Evolutionary conservation across 352 stramenopile genomes (phyloP), one percentile per base, ranked within the genome.

Genomic region (Pythium myriotylum): DNA sequence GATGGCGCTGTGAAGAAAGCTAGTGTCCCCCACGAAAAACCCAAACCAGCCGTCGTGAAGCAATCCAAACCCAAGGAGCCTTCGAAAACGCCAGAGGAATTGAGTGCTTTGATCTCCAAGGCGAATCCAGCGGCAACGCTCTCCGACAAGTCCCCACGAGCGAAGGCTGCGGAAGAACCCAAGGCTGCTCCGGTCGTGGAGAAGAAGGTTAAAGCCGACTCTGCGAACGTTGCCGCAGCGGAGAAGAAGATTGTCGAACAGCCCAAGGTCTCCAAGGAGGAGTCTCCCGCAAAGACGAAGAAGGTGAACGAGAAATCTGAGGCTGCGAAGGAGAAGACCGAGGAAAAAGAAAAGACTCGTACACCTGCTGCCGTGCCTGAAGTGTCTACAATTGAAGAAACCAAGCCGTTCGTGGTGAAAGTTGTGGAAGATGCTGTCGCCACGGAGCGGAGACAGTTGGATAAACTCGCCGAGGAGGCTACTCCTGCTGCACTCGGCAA

Each of bases 381-480:
- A 4, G 50, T 32, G 22, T 29, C 73, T 54, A 65, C 70, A 22
- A 39, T 72, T 8, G 59, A 70, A n/a, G 72, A 82, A 72, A 54
- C 66, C 22, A 55, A 56, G 22, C 54, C 59, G 19, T 68, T 60
- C 52, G 59, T 89, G 9, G 72, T 84, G 52, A 85, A 89, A 67
- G 86, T 84, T 59, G 72, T 91, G 48, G 77, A 91, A 35, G 79
- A 75, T 0, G 81, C 73, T 9, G 76, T 81, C 13, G 62, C 69
- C 14, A 90, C 89, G 65, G 84, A 73, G 32, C 79, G 77, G 24
- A 68, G 78, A 14, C 79, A 88, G 58, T 79, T 92, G 51, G 56
- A 77, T 54, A 84, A 86, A 67, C 62, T 90, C 27, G 68, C 76
- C 1, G 42, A 59, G 4, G 70, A 89, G 26, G 77, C 81, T 8